Evolutionary conservation across 805 yeast genomes (phyloP), one percentile per base, ranked within the genome.

Genomic region (Isabelozyma rhagii): DNA sequence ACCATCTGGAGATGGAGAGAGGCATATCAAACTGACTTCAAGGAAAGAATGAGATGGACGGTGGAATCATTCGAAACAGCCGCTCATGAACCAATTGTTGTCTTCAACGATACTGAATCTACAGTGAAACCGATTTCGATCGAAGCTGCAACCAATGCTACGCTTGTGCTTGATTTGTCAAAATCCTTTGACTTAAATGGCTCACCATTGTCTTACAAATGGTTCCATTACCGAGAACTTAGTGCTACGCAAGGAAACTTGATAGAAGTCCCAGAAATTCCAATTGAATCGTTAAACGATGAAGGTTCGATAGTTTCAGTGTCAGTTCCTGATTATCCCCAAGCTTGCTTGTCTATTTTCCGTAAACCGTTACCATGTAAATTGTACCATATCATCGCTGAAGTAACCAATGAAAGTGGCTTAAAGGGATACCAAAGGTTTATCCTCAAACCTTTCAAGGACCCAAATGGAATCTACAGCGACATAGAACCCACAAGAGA

Each of bases 1-100:
- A 55, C 67, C 1, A 63, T 66, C 34, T 66, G 71, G 71, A 64
- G 67, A 56, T 64, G 67, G 69, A 62, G 69, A 55, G 59, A 58
- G 3, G 67, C 59, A 3, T 64, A 47, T 46, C 69, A 66, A 43
- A 49, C 52, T 29, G 67, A 62, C 49, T 66, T 66, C 51, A 69
- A 63, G 3, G 56, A 57, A 4, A 59, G 69, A 56, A 63, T 65
- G 53, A 65, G 61, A 48, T 65, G 71, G 71, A 64, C 69, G 0
- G 54, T 64, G 4, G 57, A 62, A 14, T 44, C 48, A n/a, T 64
- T 64, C 43, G 56, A 54, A 1, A 56, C 58, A 8, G 48, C 64
- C 6, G 46, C 46, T 13, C 71, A 65, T 44, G 50, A 51, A 9
- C 71, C 69, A 8, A 44, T 60, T 43, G 56, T 54, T n/a, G 55